phyloP scores from a whole-genome alignment of 2,329 filamentous ascomycete species.

The Seiridium unicorne region DNA sequence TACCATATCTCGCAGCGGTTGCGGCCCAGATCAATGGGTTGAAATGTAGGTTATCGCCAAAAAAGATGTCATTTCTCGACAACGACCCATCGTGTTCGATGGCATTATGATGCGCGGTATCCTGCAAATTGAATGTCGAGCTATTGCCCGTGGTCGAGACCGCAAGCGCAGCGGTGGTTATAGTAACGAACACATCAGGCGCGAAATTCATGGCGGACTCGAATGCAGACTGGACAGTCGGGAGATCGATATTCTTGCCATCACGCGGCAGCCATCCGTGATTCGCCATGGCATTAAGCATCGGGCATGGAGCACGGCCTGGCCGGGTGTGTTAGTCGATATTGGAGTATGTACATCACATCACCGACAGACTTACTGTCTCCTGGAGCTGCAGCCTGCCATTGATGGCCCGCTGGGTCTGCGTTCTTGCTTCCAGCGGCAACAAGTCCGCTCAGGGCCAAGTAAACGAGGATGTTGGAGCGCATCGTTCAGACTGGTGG shows the following conservation, averaged over 20 bases:
- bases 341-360: not conserved
- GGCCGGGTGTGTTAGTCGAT: not conserved
- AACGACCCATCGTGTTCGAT: slow-evolving; percentile 4
- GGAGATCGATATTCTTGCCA: slow-evolving; percentile 6
- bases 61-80: slow-evolving; percentile 1
- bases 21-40: slow-evolving; percentile 4
- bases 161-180: not conserved
- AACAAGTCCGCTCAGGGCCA: not conserved
- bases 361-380: not conserved
- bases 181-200: not conserved
- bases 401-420: not conserved
- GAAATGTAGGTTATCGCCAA: slow-evolving; percentile 1
- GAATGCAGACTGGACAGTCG: not conserved
- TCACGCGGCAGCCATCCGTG: slow-evolving; percentile 2
- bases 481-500: not conserved
- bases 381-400: not conserved
- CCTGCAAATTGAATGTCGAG: slow-evolving; percentile 6
- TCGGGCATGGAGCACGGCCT: slow-evolving; percentile 5
- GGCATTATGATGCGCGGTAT: not conserved
- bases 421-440: not conserved
- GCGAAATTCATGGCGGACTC: not conserved
- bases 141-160: slow-evolving; percentile 6
- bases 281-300: slow-evolving; percentile 5
- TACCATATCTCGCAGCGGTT: not conserved
- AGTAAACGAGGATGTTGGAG: not conserved